Evolutionary conservation across 2,329 filamentous ascomycete genomes (phyloP).

Genomic region (Trichoderma lentiforme): DNA sequence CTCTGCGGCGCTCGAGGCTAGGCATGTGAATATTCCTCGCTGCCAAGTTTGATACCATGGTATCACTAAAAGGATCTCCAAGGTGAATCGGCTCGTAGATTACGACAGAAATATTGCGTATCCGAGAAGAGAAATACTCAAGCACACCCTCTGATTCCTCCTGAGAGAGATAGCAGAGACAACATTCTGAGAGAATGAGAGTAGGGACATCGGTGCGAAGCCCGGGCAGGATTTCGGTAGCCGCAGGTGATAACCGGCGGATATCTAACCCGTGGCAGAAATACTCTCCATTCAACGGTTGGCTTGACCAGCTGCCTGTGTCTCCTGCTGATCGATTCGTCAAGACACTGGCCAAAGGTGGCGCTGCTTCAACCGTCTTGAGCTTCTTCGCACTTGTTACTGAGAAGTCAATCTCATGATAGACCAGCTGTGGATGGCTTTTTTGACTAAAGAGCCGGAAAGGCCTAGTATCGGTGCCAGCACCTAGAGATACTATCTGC

Average conservation of each 20-base stretch:
- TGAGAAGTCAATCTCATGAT: conserved; percentile 92
- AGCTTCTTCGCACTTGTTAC: conserved; percentile 68
- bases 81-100: conserved; percentile 89
- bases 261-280: conserved; percentile 68
- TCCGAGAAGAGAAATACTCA: conserved; percentile 57
- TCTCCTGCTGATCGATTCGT: conserved; percentile 29
- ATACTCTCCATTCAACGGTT: conserved; percentile 41
- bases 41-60: conserved; percentile 88
- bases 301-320: conserved; percentile 42
- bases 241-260: conserved; percentile 46
- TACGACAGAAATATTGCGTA: conserved; percentile 55
- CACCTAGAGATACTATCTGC: conserved; percentile 89
- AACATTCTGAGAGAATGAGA: conserved; percentile 89
- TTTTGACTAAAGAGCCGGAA: conserved; percentile 65
- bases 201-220: conserved; percentile 65
- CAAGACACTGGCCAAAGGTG: conserved; percentile 40
- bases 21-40: conserved; percentile 79
- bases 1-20: conserved; percentile 70
- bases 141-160: conserved; percentile 62
- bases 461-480: conserved; percentile 87
- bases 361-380: conserved; percentile 46
- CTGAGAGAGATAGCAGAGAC: conserved; percentile 79
- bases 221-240: conserved; percentile 31
- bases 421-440: conserved; percentile 51
- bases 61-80: conserved; percentile 79